A percentile compares a stretch with the other conserved stretches of the same genome.
Conservation (phyloP, 2,329 filamentous ascomycete species). For the Aspergillus carbonarius region DNA sequence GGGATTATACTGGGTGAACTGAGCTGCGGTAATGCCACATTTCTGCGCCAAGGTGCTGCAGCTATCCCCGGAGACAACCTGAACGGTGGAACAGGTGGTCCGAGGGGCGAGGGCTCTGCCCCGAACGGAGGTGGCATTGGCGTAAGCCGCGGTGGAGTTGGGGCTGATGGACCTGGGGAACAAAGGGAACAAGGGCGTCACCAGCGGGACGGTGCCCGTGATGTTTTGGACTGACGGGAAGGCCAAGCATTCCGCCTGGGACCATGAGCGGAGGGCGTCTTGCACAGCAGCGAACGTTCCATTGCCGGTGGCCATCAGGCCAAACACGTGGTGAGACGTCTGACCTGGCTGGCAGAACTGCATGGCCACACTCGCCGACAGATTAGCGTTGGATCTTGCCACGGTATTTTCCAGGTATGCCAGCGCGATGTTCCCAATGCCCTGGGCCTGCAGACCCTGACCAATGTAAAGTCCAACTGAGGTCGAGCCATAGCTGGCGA, state of each 20-base stretch:
- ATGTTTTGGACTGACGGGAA: background rate
- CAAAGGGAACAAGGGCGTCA: background rate
- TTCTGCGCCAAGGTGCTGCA: conserved; percentile 39
- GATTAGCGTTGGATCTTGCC: background rate
- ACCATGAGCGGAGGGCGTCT: background rate
- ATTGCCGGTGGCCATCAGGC: background rate
- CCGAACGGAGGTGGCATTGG: background rate
- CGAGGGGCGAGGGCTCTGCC: background rate
- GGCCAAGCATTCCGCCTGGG: background rate
- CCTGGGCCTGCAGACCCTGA: background rate
- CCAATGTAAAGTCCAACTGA: conserved; percentile 3
- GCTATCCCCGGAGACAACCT: conserved; percentile 38
- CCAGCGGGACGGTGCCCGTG: background rate
- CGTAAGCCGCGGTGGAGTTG: background rate
- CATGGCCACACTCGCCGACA: background rate
- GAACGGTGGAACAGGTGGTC: conserved; percentile 4
- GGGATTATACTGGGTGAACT: conserved; percentile 45
- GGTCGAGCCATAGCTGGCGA: conserved; percentile 1
- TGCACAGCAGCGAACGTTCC: background rate
- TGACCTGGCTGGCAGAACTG: background rate
- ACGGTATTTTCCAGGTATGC: background rate
- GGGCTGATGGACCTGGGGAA: background rate
- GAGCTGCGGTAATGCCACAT: conserved; percentile 40
- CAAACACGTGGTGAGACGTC: background rate
- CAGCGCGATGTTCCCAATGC: background rate